Percentiles rank a stretch among this genome's conserved stretches.
Conservation (phyloP, 1,284 basidiomycete genomes). For the Cerioporus squamosus region DNA sequence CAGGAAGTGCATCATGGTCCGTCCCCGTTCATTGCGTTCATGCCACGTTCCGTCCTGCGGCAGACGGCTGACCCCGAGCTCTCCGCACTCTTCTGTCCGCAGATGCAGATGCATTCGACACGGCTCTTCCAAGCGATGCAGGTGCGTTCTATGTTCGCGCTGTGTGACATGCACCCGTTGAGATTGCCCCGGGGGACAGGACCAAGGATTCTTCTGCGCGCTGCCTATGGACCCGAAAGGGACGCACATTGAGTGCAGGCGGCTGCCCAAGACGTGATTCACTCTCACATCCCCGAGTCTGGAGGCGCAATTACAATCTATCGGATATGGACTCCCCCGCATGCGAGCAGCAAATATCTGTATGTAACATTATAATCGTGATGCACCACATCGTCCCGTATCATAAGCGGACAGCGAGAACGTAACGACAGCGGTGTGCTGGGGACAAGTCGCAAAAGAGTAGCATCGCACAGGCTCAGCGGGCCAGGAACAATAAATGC, state of each 20-base stretch:
- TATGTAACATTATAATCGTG: constrained; percentile 5
- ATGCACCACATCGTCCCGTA: neutral
- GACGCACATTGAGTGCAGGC: constrained; percentile 79
- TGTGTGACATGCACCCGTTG: neutral
- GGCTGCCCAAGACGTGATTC: constrained; percentile 55
- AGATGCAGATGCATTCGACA: constrained; percentile 74
- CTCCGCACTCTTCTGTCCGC: neutral
- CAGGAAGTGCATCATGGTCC: constrained; percentile 66
- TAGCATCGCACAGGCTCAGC: too few species aligned
- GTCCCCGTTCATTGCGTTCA: constrained; percentile 26
- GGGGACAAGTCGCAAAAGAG: too few species aligned
- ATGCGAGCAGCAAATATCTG: neutral
- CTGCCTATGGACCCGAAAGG: constrained; percentile 72
- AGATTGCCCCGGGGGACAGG: constrained; percentile 42
- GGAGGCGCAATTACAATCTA: neutral
- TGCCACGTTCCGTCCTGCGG: too few species aligned
- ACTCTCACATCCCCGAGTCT: neutral
- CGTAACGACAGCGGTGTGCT: too few species aligned
- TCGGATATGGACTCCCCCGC: too few species aligned
- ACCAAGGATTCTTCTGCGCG: constrained; percentile 74
- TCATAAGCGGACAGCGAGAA: neutral
- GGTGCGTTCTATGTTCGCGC: constrained; percentile 41
- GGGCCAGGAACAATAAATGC: too few species aligned
- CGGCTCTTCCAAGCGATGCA: constrained; percentile 80
- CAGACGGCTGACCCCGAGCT: neutral